These are phyloP conservation scores for Suhomyces chickasaworum DNA, from an alignment of 1,139 yeast genomes.

Conservation along the genomic window DNA sequence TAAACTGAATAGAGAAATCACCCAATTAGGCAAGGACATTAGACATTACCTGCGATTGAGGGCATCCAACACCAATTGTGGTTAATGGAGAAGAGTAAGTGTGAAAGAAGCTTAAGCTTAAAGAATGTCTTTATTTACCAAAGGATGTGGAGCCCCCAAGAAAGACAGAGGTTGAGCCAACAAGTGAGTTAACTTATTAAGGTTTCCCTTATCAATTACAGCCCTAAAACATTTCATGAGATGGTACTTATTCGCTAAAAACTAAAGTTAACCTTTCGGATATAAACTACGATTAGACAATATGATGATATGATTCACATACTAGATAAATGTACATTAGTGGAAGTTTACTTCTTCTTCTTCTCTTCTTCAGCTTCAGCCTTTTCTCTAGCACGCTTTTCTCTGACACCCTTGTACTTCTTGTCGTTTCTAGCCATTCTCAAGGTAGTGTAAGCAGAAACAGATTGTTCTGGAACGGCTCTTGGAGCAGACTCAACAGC, in stretches of 20 bases:
- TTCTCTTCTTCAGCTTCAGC: slow-evolving; percentile 99
- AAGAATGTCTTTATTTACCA: too few relatives aligned
- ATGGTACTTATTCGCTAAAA: too few relatives aligned
- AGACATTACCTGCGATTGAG: too few relatives aligned
- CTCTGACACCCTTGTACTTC: slow-evolving; percentile 93
- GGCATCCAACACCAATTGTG: too few relatives aligned
- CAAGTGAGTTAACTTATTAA: too few relatives aligned
- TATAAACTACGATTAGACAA: slow-evolving; percentile 4
- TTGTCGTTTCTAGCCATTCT: slow-evolving; percentile 94
- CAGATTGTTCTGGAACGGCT: slow-evolving; percentile 84
- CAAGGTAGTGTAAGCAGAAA: slow-evolving; percentile 93
- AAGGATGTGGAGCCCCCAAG: too few relatives aligned
- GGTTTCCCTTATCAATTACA: too few relatives aligned
- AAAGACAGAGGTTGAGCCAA: too few relatives aligned
- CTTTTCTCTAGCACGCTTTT: slow-evolving; percentile 93
- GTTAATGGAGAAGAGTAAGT: too few relatives aligned
- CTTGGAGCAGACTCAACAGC: slow-evolving; percentile 76
- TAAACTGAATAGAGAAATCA: neutral
- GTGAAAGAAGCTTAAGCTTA: too few relatives aligned
- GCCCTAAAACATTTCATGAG: too few relatives aligned
- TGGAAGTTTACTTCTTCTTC: slow-evolving; percentile 73
- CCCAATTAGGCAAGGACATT: neutral
- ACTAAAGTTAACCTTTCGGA: too few relatives aligned
- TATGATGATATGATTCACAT: slow-evolving; percentile 15
- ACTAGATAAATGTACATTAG: slow-evolving; percentile 16